Percentiles rank a stretch among this genome's conserved stretches.
These are phyloP conservation scores for Phyllostachys edulis DNA, from an alignment of 176 grass and related monocot species.

Conservation along the genomic window DNA sequence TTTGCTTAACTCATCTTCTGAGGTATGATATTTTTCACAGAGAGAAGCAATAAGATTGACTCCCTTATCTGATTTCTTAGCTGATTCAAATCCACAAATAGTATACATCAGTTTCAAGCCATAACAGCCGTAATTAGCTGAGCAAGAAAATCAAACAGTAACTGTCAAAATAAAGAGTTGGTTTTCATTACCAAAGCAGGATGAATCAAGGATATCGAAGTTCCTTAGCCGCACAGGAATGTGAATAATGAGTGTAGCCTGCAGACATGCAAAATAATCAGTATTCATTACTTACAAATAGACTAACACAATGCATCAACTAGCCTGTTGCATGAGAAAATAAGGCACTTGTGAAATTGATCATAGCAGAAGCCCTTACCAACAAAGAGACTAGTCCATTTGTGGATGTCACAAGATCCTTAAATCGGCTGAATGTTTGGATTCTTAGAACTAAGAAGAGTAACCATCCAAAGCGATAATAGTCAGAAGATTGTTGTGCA, in stretches of 20 bases:
- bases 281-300: constrained; percentile 21
- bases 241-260: constrained; percentile 89
- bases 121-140: constrained; percentile 6
- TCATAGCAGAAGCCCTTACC: constrained; percentile 33
- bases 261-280: constrained; percentile 31
- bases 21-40: constrained; percentile 79
- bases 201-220: constrained; percentile 58
- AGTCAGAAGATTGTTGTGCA: constrained; percentile 53
- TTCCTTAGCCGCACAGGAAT: constrained; percentile 70
- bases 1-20: constrained; percentile 88
- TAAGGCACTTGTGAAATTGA: neutral
- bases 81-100: constrained; percentile 51
- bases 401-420: constrained; percentile 95
- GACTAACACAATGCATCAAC: constrained; percentile 20
- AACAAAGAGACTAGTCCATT: constrained; percentile 80
- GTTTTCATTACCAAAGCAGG: constrained; percentile 59
- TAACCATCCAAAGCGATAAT: constrained; percentile 90
- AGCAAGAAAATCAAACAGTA: constrained; percentile 5
- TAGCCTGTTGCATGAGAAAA: constrained; percentile 14
- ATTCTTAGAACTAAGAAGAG: constrained; percentile 81
- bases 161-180: constrained; percentile 11
- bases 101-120: constrained; percentile 12
- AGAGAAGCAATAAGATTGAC: constrained; percentile 79
- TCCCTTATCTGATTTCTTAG: constrained; percentile 83
- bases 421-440: constrained; percentile 70